Conservation (phyloP, 2,329 filamentous ascomycete genomes). For the Pezicula radicicola region DNA sequence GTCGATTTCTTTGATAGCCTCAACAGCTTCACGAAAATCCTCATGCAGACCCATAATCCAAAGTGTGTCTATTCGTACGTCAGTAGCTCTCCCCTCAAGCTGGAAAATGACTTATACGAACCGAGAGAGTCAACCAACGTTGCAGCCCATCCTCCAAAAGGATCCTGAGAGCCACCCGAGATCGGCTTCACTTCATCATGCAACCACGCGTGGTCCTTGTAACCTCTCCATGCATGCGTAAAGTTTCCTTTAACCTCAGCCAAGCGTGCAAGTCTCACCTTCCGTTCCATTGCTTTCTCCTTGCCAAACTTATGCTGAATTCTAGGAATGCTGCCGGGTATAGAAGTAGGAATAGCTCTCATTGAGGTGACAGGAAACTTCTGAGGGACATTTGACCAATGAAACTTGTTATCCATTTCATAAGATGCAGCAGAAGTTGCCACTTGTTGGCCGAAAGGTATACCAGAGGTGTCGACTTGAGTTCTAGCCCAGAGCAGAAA, state of each 20-base stretch:
- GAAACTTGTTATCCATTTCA: neutral
- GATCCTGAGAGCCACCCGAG: conserved; percentile 62
- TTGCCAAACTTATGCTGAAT: neutral
- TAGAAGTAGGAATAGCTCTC: neutral
- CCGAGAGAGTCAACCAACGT: conserved; percentile 72
- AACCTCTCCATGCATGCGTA: conserved; percentile 65
- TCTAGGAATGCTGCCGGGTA: neutral
- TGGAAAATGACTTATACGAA: neutral
- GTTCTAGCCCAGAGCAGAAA: neutral
- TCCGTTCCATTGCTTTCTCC: neutral
- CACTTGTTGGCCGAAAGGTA: neutral
- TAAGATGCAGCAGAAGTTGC: neutral
- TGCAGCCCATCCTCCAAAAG: conserved; percentile 86
- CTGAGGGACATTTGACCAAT: neutral
- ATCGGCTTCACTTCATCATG: conserved; percentile 81
- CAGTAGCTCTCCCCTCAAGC: neutral
- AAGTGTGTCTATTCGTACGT: conserved; percentile 56
- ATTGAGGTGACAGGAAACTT: conserved; percentile 1
- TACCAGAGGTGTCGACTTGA: neutral
- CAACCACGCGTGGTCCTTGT: conserved; percentile 72
- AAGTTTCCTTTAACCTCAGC: conserved; percentile 4
- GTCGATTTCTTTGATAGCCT: conserved; percentile 68
- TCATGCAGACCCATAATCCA: conserved; percentile 78
- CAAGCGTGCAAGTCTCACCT: neutral
- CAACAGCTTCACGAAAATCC: conserved; percentile 74